Base-by-base conservation (phyloP, 2,329 filamentous ascomycete species). In the Sporothrix dimorphospora region DNA sequence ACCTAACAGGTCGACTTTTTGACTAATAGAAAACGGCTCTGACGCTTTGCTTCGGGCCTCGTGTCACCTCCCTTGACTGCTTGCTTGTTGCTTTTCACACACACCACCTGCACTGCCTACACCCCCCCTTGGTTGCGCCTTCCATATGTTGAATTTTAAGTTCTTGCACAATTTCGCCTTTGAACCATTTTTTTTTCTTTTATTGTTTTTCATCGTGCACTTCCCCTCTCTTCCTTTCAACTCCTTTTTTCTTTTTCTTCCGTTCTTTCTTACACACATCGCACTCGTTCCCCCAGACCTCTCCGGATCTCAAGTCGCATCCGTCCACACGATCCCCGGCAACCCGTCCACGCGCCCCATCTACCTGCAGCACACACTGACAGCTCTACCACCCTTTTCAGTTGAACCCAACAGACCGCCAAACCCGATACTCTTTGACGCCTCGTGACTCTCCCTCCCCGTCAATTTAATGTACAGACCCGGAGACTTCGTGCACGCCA, bases 1-100 rank as follows among this genome's bases (percentile, higher is more conserved):
- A 85, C 83, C 82, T 85, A 85, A 85, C 78, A 81, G 75, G 73
- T 75, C 76, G 77, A 73, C 76, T 73, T 73, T 76, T 82, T 85
- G 83, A 85, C 83, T 85, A 85, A 85, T 81, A 83, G 79, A 82
- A 84, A 84, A 75, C 77, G 68, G 47, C 76, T 75, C 69, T 63
- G 30, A 55, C 71, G 71, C 71, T 66, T 69, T 70, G 42, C 66
- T 71, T 57, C 69, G 71, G 72, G 57, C 69, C 69, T 69, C 72
- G 72, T 71, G 65, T 63, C 51, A 40, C 42, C n/a, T 57, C 24
- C 38, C 27, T 63, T 30, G 55, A 27, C 67, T 40, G 53, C n/a
- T 49, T 63, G 38, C 53, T 70, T 21, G 55, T 27, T 59, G 67
- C n/a, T 59, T 19, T 47, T 16, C 21, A 65, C n/a, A 65, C 38